Base-by-base conservation (phyloP, 352 stramenopile species). In the Blastocystis sp. region DNA sequence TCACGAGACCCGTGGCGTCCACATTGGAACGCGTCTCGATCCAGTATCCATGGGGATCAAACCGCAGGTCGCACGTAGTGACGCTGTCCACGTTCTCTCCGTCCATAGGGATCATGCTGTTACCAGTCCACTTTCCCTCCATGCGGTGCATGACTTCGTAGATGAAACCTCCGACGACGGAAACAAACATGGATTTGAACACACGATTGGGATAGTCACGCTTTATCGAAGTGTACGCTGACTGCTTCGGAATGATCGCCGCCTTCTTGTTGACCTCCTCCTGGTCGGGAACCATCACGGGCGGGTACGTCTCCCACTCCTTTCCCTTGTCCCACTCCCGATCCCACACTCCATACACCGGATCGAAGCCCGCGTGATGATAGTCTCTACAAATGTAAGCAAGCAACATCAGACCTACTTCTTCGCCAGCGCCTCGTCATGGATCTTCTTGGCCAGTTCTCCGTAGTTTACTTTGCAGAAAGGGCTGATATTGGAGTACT, bases 41-140 rank as follows among this genome's bases (percentile, higher is more conserved):
- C 84, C 84, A 87, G 46, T 72, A 65, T 11, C 65, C 65, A 32
- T 51, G 56, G 48, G 24, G 24, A 27, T 87, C 72, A 27, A 85
- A 87, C 16, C 54, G 44, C 3, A 87, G 59, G 14, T 59, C 48
- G 34, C 42, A 57, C 18, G 49, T 42, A 11, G n/a, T 65, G 1
- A 87, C 72, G 32, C 4, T 16, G 27, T 36, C 18, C 4, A 38
- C 18, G 21, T 24, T 40, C 4, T 36, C 42, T 21, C n/a, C 24
- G 32, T 69, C 72, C n/a, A 34, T 32, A 29, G 64, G 34, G 3
- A 76, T n/a, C 32, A 51, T 36, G 38, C 64, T 56, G 8, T 54
- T n/a, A 18, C 84, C 84, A 57, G 27, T 87, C 84, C 84, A 87
- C 24, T 79, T 77, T 0, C 84, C 84, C 46, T 87, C 84, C 72